Conservation (phyloP, 2,329 filamentous ascomycete species). For the Eutypella sp. region DNA sequence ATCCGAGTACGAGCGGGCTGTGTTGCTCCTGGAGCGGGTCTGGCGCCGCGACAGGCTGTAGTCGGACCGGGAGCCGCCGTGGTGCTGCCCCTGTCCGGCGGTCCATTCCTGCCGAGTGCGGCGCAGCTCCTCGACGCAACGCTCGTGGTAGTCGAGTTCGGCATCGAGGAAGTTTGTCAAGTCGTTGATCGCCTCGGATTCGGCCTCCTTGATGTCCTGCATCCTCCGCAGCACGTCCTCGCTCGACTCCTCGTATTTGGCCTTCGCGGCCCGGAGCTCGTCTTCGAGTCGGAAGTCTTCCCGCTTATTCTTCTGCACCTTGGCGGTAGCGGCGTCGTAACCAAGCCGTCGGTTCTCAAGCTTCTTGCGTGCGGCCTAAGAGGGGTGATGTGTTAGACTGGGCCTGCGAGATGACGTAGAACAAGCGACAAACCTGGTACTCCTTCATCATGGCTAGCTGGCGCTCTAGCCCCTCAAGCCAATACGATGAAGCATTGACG, state of each 20-base stretch:
- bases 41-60: slow-evolving; percentile 15
- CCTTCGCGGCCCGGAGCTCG: slow-evolving; percentile 82
- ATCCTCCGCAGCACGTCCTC: slow-evolving; percentile 90
- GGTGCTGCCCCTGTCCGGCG: slow-evolving; percentile 17
- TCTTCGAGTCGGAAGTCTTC: slow-evolving; percentile 93
- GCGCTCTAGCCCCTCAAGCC: slow-evolving; percentile 88
- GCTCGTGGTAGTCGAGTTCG: slow-evolving; percentile 86
- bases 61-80: slow-evolving; percentile 19
- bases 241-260: slow-evolving; percentile 92
- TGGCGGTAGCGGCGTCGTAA: slow-evolving; percentile 83
- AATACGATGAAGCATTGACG: slow-evolving; percentile 69
- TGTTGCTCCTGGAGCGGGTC: slow-evolving; percentile 42
- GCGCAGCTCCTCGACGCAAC: slow-evolving; percentile 76
- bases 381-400: slow-evolving; percentile 11
- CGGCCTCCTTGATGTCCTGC: slow-evolving; percentile 93
- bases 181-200: slow-evolving; percentile 76
- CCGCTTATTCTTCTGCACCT: slow-evolving; percentile 89
- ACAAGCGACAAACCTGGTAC: slow-evolving; percentile 78
- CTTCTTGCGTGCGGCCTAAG: slow-evolving; percentile 75
- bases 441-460: slow-evolving; percentile 95
- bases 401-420: neutral
- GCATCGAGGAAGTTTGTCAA: slow-evolving; percentile 79
- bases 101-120: slow-evolving; percentile 45
- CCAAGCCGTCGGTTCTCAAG: slow-evolving; percentile 83
- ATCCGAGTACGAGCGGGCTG: slow-evolving; percentile 38